Percentiles rank a stretch among this genome's conserved stretches.
These are phyloP conservation scores for Geotrichum europaeum DNA, from an alignment of 1,139 yeast species.

Conservation along the genomic window DNA sequence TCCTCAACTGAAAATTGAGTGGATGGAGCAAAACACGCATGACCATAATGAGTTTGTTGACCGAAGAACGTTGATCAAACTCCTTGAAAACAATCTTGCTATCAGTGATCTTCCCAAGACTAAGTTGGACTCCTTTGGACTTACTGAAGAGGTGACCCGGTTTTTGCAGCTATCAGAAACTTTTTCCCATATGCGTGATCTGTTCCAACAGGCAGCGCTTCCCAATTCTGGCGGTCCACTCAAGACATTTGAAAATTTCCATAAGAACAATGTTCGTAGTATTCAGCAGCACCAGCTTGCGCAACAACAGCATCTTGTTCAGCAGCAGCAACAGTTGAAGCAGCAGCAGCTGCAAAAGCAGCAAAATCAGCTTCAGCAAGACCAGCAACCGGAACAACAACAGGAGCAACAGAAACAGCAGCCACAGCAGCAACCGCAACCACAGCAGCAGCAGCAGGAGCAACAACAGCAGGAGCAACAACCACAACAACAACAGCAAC, in stretches of 20 bases:
- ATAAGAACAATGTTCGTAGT: not conserved
- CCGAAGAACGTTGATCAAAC: not conserved
- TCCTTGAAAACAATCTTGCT: not conserved
- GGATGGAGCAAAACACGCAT: conserved; percentile 56
- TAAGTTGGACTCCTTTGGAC: conserved; percentile 43
- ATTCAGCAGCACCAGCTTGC: conserved; percentile 27
- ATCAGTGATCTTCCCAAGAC: not conserved
- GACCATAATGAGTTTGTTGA: conserved; percentile 33
- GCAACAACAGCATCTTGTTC: conserved; percentile 19
- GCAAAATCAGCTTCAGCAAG: not conserved
- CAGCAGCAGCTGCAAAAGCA: conserved; percentile 1
- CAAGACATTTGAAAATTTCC: conserved; percentile 50
- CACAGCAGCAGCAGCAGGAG: conserved; percentile 1
- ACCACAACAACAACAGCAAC: not conserved
- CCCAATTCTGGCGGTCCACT: conserved; percentile 50
- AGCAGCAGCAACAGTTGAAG: conserved; percentile 3
- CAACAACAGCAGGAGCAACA: conserved; percentile 5
- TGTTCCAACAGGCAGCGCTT: conserved; percentile 52
- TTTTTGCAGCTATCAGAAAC: conserved; percentile 70
- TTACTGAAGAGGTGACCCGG: conserved; percentile 60
- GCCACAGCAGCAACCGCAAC: conserved; percentile 12
- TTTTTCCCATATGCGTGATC: conserved; percentile 60
- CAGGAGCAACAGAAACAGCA: conserved; percentile 6
- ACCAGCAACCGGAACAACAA: not conserved
- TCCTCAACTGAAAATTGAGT: conserved; percentile 58